Evolutionary conservation across 1,139 yeast genomes (phyloP).

Genomic region (Taphrina communis): DNA sequence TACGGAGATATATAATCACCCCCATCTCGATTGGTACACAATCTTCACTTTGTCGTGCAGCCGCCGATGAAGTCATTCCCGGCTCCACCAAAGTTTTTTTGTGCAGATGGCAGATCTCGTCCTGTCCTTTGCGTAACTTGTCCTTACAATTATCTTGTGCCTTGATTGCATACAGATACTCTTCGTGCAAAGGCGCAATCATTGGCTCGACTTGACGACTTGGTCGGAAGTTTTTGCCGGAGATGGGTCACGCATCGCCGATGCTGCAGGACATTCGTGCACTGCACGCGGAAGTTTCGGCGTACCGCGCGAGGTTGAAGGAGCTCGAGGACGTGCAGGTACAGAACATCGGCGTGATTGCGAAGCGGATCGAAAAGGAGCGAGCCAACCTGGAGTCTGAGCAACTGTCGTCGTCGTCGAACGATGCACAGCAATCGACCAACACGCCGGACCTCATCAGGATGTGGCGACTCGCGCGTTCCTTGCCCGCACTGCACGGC

Average conservation of each 20-base stretch:
- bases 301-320: constrained; percentile 15
- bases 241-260: neutral
- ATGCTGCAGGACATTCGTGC: constrained; percentile 33
- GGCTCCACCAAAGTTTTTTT: constrained; percentile 1
- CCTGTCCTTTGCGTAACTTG: neutral
- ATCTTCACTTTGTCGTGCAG: neutral
- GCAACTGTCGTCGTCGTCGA: neutral
- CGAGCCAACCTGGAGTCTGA: neutral
- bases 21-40: neutral
- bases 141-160: neutral
- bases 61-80: constrained; percentile 15
- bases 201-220: too few relatives aligned
- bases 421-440: constrained; percentile 2
- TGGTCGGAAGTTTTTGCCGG: neutral
- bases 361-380: constrained; percentile 27
- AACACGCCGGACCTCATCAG: constrained; percentile 28
- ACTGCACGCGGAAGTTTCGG: constrained; percentile 21
- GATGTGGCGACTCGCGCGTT: constrained; percentile 30
- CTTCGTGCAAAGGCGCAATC: too few relatives aligned
- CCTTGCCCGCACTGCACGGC: constrained; percentile 17
- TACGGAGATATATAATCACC: neutral
- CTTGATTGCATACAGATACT: neutral
- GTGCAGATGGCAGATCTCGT: constrained; percentile 4
- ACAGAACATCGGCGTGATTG: constrained; percentile 24
- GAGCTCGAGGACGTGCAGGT: constrained; percentile 19